Conservation (phyloP, 192 early-diverging fungal species). For the Umbelopsis sp. region DNA sequence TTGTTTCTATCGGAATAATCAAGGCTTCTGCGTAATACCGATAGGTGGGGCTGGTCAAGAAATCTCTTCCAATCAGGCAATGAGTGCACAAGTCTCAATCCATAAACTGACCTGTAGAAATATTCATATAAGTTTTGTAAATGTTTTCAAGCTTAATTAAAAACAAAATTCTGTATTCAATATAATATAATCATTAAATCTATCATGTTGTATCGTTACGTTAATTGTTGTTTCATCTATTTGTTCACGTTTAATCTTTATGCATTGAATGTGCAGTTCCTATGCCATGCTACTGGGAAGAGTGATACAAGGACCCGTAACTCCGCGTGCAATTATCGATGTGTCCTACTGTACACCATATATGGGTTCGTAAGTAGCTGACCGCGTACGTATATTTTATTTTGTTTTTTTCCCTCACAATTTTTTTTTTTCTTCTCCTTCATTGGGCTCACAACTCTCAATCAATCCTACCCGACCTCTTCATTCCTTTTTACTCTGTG, state of each 20-base stretch:
- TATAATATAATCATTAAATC: not conserved
- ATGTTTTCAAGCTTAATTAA: not conserved
- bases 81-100: not conserved
- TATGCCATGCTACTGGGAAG: too few species aligned
- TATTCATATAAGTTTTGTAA: not conserved
- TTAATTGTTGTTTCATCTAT: too few species aligned
- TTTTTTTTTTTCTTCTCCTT: not conserved
- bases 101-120: not conserved
- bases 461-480: not conserved
- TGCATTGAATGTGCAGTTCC: too few species aligned
- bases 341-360: too few species aligned
- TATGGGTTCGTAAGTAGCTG: too few species aligned
- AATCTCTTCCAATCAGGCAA: not conserved
- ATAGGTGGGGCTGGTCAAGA: too few species aligned
- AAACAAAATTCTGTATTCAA: not conserved
- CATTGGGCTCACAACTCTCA: not conserved
- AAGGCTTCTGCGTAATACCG: constrained; percentile 1
- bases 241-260: too few species aligned
- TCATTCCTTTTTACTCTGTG: constrained; percentile 6
- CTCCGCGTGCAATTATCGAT: not conserved
- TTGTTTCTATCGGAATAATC: constrained; percentile 1
- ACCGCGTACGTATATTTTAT: not conserved
- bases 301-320: not conserved
- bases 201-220: too few species aligned
- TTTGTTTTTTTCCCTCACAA: not conserved